Evolutionary conservation across 2,329 filamentous ascomycete species (phyloP).

Genomic region (Neurospora sp.): DNA sequence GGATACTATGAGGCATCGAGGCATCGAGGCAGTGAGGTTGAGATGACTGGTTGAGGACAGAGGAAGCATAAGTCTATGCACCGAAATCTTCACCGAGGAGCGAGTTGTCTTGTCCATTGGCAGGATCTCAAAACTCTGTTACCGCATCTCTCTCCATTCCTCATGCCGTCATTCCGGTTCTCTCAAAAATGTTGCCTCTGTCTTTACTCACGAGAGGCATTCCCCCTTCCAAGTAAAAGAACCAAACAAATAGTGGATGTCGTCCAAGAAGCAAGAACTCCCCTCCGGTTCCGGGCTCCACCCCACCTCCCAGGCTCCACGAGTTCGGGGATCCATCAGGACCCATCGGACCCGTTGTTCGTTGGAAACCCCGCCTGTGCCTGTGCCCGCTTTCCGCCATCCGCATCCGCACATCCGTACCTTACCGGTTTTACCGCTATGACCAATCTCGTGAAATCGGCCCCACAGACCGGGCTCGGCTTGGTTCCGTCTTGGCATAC

Average conservation of each 20-base stretch:
- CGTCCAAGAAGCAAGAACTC: neutral
- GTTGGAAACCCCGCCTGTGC: neutral
- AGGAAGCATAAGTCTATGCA: neutral
- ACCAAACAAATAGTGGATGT: neutral
- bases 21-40: neutral
- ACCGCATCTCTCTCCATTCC: neutral
- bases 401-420: neutral
- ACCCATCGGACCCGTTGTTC: neutral
- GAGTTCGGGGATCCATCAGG: neutral
- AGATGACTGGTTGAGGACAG: neutral
- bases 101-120: neutral
- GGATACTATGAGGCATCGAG: neutral
- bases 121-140: neutral
- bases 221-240: neutral
- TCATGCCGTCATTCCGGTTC: neutral
- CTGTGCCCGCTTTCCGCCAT: neutral
- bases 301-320: neutral
- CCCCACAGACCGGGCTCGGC: neutral
- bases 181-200: neutral
- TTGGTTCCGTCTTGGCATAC: neutral
- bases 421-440: neutral
- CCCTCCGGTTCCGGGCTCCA: neutral
- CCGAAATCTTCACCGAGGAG: neutral
- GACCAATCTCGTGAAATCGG: neutral
- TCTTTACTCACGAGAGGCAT: neutral